phyloP scores from a whole-genome alignment of 148 eudicot genomes.

The Rhododendron mucronatum region DNA sequence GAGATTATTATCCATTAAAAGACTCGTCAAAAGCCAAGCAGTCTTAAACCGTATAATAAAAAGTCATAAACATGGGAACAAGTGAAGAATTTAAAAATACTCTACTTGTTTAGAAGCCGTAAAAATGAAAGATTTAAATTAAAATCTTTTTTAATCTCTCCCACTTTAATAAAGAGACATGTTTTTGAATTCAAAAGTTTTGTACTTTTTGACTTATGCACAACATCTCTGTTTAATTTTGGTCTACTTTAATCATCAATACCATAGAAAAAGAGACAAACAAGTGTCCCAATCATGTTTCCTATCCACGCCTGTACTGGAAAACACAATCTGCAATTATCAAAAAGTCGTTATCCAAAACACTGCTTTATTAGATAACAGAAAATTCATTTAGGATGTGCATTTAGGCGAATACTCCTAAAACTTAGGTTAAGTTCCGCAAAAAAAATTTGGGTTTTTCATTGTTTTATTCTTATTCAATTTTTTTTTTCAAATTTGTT shows the following conservation, averaged over 20 bases:
- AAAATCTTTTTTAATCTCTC: not conserved
- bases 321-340: not conserved
- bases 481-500: no score
- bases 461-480: no score
- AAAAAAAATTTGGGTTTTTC: no score
- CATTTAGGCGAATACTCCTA: not conserved
- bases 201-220: constrained; percentile 5
- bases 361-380: not conserved
- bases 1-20: not conserved
- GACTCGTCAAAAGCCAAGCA: not conserved
- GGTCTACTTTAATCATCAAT: not conserved
- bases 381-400: not conserved
- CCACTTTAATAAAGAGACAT: not conserved
- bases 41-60: not conserved
- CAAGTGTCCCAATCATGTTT: not conserved
- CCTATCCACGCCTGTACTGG: not conserved
- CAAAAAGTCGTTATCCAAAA: not conserved
- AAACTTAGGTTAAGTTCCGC: no score
- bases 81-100: constrained; percentile 1
- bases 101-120: not conserved
- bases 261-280: not conserved
- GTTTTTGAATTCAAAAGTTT: not conserved
- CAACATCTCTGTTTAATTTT: not conserved
- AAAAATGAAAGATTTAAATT: not conserved
- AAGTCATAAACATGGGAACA: not conserved